Evolutionary conservation across 1,284 basidiomycete genomes (phyloP).

Genomic region (Trametes pubescens): DNA sequence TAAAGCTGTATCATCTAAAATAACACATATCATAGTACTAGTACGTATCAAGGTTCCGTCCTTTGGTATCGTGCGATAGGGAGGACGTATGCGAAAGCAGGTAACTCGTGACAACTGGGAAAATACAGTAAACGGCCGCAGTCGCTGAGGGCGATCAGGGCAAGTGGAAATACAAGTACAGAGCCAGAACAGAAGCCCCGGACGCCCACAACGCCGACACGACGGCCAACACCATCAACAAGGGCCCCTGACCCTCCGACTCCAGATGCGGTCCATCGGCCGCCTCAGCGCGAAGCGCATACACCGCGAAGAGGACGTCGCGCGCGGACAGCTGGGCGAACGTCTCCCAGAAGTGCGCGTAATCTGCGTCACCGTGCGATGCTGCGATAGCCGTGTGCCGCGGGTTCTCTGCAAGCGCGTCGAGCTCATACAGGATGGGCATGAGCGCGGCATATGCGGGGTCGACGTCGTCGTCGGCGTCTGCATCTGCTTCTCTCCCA

Average conservation of each 20-base stretch:
- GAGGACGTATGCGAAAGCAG: neutral
- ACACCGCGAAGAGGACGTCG: slow-evolving; percentile 24
- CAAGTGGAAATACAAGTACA: slow-evolving; percentile 13
- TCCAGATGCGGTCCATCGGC: slow-evolving; percentile 10
- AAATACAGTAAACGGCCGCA: too few species aligned
- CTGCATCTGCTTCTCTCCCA: neutral
- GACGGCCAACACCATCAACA: neutral
- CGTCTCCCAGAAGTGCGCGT: slow-evolving; percentile 28
- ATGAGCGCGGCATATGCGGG: slow-evolving; percentile 21
- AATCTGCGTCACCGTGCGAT: slow-evolving; percentile 22
- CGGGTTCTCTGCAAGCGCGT: slow-evolving; percentile 14
- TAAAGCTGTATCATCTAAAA: too few species aligned
- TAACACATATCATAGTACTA: too few species aligned
- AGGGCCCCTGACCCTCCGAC: neutral
- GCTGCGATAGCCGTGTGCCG: slow-evolving; percentile 9
- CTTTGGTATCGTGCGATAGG: too few species aligned
- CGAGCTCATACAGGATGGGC: slow-evolving; percentile 23
- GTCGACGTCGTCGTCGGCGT: neutral
- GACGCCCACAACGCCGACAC: slow-evolving; percentile 1
- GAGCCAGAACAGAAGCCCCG: slow-evolving; percentile 1
- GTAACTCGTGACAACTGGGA: neutral
- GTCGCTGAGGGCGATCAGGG: neutral
- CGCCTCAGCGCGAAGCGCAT: slow-evolving; percentile 23
- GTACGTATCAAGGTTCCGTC: too few species aligned
- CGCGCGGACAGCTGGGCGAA: slow-evolving; percentile 27